Evolutionary conservation across 257 asterid genomes (phyloP), one percentile per base, ranked within the genome.

Genomic region (Scutellaria galericulata): DNA sequence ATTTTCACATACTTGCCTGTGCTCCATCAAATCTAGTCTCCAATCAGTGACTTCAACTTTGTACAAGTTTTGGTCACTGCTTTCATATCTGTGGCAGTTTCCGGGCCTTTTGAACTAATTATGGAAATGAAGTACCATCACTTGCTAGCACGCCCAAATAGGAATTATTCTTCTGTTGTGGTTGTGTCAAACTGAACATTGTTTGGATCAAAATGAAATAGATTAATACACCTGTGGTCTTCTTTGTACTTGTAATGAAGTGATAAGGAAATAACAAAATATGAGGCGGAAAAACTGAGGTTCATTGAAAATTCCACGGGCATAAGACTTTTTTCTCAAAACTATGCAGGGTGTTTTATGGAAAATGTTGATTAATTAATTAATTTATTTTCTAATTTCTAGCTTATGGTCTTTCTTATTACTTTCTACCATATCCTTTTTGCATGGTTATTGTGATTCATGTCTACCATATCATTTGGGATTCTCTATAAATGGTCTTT

Each of bases 351-450:
- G 46, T 45, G 35, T 47, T 67, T 37, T 60, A 54, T 54, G 56
- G 69, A 62, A 63, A 39, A 62, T 47, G 27, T 5, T 3, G 5
- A 31, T 31, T 31, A 2, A 2, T 31, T 31, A 1, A 31, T 31
- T 31, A 1, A 31, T 31, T 31, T 24, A 53, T 13, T 66, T 9
- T 63, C 63, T 62, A 15, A 60, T 61, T n/a, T 76, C 40, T 24
- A 42, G 9, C 57, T 24, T 18, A 58, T 52, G 3, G 54, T 54
- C 14, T n/a, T 70, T 71, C 61, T 18, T 27, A 70, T 66, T 48
- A 58, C 72, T 54, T 73, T 86, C 67, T 57, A 61, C 31, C 50
- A 6, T 61, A 35, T 57, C 47, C 45, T 56, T 40, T 63, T 70
- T 15, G 27, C 64, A 40, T 55, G 31, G 24, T 41, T 1, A 18